These are phyloP conservation scores for Ophiostoma tasmaniense DNA, from an alignment of 2,329 filamentous ascomycete genomes.

Conservation along the genomic window DNA sequence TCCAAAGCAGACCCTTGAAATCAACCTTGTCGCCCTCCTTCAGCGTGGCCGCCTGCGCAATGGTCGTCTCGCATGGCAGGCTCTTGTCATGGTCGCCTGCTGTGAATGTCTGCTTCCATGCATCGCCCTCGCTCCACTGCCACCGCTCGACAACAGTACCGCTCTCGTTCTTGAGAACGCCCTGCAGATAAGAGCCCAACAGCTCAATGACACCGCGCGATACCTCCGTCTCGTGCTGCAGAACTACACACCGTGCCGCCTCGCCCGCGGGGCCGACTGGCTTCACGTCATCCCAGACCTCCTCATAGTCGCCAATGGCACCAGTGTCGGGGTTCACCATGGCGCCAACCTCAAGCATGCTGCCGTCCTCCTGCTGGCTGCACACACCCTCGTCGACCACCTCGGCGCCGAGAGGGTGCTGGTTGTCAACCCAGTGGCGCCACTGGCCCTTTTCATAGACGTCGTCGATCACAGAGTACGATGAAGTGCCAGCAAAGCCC, in stretches of 20 bases:
- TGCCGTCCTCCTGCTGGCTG: constrained; percentile 34
- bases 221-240: constrained; percentile 31
- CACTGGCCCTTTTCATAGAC: constrained; percentile 35
- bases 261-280: constrained; percentile 21
- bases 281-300: constrained; percentile 48
- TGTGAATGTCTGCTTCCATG: neutral
- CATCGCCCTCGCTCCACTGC: constrained; percentile 30
- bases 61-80: constrained; percentile 12
- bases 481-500: constrained; percentile 54
- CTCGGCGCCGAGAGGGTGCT: constrained; percentile 30
- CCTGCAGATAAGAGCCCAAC: constrained; percentile 49
- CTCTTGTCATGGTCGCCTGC: neutral
- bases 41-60: neutral
- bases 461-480: constrained; percentile 26
- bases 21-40: constrained; percentile 8
- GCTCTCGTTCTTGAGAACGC: constrained; percentile 38
- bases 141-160: constrained; percentile 45
- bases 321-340: constrained; percentile 53
- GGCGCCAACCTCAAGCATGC: constrained; percentile 46
- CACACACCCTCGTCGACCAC: constrained; percentile 50
- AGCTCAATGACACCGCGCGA: constrained; percentile 43
- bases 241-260: constrained; percentile 30
- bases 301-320: constrained; percentile 49
- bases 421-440: constrained; percentile 53
- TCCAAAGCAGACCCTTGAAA: neutral